Conservation (phyloP, 495 filamentous ascomycete genomes). For the Annulohypoxylon bovei region DNA sequence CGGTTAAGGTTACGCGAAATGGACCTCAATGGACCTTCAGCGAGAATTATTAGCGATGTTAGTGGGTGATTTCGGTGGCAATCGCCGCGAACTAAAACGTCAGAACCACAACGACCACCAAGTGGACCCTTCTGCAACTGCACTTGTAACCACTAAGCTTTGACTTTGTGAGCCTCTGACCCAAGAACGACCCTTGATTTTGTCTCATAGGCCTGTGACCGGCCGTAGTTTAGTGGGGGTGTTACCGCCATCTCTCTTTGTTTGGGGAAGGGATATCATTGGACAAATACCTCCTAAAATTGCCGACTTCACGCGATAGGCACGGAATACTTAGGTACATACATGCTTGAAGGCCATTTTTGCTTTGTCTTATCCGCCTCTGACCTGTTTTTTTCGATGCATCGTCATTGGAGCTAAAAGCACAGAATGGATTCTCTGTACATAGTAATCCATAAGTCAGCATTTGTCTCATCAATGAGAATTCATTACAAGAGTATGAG, state of each 20-base stretch:
- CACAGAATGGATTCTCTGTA: slow-evolving; percentile 8
- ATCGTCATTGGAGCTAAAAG: slow-evolving; percentile 30
- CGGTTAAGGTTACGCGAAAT: slow-evolving; percentile 34
- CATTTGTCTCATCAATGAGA: background rate
- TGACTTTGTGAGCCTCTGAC: slow-evolving; percentile 36
- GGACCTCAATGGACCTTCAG: slow-evolving; percentile 10
- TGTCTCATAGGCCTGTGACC: slow-evolving; percentile 27
- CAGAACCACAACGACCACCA: background rate
- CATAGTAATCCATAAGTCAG: background rate
- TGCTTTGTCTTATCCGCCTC: background rate
- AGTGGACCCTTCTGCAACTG: slow-evolving; percentile 8
- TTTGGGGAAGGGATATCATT: slow-evolving; percentile 13
- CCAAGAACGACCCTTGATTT: slow-evolving; percentile 15
- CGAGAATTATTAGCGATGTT: slow-evolving; percentile 3
- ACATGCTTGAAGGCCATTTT: too few relatives aligned
- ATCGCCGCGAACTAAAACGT: slow-evolving; percentile 25
- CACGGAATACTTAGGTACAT: background rate
- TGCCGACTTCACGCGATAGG: slow-evolving; percentile 31
- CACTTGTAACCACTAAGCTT: slow-evolving; percentile 30
- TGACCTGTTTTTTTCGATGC: background rate
- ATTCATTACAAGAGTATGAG: background rate
- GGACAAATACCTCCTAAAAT: slow-evolving; percentile 32
- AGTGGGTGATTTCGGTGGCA: slow-evolving; percentile 30
- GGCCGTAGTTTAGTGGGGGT: slow-evolving; percentile 14
- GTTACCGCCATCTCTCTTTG: slow-evolving; percentile 22